Evolutionary conservation across 2,329 filamentous ascomycete genomes (phyloP).

Genomic region (Neonectria ditissima): DNA sequence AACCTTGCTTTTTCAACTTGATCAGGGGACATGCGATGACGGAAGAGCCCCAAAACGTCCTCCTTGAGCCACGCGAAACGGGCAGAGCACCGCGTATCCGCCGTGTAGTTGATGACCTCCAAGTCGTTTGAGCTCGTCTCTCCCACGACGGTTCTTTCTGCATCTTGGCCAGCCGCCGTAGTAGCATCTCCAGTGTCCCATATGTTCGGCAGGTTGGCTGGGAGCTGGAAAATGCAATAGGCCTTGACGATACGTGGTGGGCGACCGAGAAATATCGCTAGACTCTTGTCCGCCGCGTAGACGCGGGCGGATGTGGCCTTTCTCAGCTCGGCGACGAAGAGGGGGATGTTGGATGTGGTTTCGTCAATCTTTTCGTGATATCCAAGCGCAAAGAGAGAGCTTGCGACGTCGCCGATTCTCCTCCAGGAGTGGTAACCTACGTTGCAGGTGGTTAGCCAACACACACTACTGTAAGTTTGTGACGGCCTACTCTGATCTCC

Average conservation of each 20-base stretch:
- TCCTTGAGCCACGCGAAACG: conserved; percentile 29
- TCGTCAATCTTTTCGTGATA: conserved; percentile 55
- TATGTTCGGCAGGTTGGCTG: conserved; percentile 3
- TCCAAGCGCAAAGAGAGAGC: conserved; percentile 59
- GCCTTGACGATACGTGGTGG: conserved; percentile 54
- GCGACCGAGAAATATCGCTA: conserved; percentile 54
- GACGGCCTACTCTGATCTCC: conserved; percentile 52
- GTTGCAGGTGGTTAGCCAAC: conserved; percentile 1
- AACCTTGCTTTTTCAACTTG: conserved; percentile 6
- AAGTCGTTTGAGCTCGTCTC: background rate
- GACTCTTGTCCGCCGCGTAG: conserved; percentile 59
- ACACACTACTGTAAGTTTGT: background rate
- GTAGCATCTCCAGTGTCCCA: conserved; percentile 3
- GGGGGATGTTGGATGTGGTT: conserved; percentile 37
- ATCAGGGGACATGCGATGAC: conserved; percentile 6
- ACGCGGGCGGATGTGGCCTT: conserved; percentile 54
- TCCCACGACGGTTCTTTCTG: background rate
- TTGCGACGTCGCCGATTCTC: conserved; percentile 58
- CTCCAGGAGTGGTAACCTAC: conserved; percentile 56
- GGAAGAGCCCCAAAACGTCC: conserved; percentile 27
- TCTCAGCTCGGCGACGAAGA: conserved; percentile 55
- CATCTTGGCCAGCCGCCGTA: background rate
- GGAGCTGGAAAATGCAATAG: conserved; percentile 19
- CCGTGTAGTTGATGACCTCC: conserved; percentile 26
- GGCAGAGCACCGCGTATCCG: conserved; percentile 30